Evolutionary conservation across 2,329 filamentous ascomycete species (phyloP), one percentile per base, ranked within the genome.

Genomic region (Arthrocladium fulminans): DNA sequence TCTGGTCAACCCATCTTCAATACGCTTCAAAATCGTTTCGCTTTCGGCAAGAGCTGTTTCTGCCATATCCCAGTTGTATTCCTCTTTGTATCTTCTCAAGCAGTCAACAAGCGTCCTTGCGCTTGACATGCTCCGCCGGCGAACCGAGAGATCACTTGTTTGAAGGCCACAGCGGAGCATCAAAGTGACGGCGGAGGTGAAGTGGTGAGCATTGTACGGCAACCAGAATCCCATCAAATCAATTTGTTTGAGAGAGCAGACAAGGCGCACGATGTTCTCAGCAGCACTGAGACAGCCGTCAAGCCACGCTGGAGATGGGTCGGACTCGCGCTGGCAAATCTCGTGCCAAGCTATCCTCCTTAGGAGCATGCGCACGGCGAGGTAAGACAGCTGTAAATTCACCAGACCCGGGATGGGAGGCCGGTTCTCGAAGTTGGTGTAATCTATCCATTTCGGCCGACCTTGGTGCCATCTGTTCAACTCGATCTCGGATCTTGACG

Each of bases 61-160:
- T 6, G 74, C 74, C 7, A 77, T 67, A 52, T 78, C 75, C 74
- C 75, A 78, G 43, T 73, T 69, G 55, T 74, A 70, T 44, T 74
- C 69, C 24, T 71, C 69, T 12, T 67, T 64, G 19, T 72, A 71
- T 40, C 66, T 63, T 34, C 70, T 69, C 6, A 76, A 67, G 25
- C 72, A 68, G 6, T 66, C 64, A 30, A 73, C 69, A 35, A 75
- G 65, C 2, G 65, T 67, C 49, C 75, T 67, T 1, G 76, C 71
- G 22, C 71, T 71, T 5, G 64, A 49, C 41, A 76, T 66, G 45
- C 69, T 73, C 2, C 68, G 65, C 7, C 67, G 67, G 8, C 72
- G 67, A 13, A 72, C 65, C 19, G 69, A 65, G 1, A 62, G 56
- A 48, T 75, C 71, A 15, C 67, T 67, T 2, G 74, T 56, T 39